Conservation (phyloP, 805 yeast genomes). For the Sugiyamaella smithiae region DNA sequence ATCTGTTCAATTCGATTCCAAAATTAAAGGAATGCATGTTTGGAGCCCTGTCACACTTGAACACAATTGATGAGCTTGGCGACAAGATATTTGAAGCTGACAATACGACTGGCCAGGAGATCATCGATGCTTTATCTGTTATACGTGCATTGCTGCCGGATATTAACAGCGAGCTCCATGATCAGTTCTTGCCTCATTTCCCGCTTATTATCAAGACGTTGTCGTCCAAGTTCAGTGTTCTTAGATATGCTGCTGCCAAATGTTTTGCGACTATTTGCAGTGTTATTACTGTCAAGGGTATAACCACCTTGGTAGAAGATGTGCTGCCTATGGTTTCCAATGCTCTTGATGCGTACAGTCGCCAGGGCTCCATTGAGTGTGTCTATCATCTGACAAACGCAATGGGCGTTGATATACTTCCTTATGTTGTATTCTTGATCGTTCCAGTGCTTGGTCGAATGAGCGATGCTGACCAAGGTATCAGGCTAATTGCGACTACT, state of each 20-base stretch:
- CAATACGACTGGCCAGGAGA: slow-evolving; percentile 60
- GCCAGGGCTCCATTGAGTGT: slow-evolving; percentile 94
- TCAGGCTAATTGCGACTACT: slow-evolving; percentile 88
- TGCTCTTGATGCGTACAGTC: slow-evolving; percentile 61
- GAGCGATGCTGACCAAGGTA: slow-evolving; percentile 91
- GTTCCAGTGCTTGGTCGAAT: slow-evolving; percentile 96
- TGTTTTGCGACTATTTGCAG: slow-evolving; percentile 79
- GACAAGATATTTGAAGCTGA: slow-evolving; percentile 32
- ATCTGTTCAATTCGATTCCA: slow-evolving; percentile 60
- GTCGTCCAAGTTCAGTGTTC: slow-evolving; percentile 70
- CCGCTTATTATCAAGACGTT: slow-evolving; percentile 54
- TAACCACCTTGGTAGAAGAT: slow-evolving; percentile 73
- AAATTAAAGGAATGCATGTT: slow-evolving; percentile 64
- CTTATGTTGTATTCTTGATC: slow-evolving; percentile 90
- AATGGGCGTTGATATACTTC: slow-evolving; percentile 87
- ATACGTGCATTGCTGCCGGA: slow-evolving; percentile 69
- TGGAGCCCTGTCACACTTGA: slow-evolving; percentile 53
- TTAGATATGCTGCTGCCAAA: slow-evolving; percentile 87
- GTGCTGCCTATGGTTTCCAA: slow-evolving; percentile 78
- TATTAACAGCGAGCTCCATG: slow-evolving; percentile 48
- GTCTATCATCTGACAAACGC: slow-evolving; percentile 77
- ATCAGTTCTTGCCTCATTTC: slow-evolving; percentile 49
- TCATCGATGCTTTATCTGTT: slow-evolving; percentile 84
- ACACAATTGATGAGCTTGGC: slow-evolving; percentile 27
- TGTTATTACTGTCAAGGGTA: slow-evolving; percentile 63